phyloP scores from a whole-genome alignment of 2,329 filamentous ascomycete species.

The Fusarium sp. region DNA sequence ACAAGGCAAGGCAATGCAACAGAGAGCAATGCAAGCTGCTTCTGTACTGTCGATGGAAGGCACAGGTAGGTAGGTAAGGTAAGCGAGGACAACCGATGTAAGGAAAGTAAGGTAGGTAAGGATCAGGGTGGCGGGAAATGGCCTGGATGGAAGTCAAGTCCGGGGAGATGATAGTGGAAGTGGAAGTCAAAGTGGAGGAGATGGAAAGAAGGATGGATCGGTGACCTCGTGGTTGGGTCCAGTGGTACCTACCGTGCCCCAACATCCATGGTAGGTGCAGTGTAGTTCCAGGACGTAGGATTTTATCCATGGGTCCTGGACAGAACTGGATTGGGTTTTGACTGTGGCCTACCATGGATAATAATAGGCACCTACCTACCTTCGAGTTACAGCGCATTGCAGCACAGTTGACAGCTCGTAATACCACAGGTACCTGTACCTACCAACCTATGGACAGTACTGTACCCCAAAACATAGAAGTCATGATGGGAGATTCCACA shows the following conservation, averaged over 20 bases:
- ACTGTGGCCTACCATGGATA: conserved; percentile 4
- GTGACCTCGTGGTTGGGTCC: conserved; percentile 37
- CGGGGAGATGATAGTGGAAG: conserved; percentile 29
- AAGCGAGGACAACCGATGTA: conserved; percentile 7
- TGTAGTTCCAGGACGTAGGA: conserved; percentile 14
- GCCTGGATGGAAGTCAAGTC: conserved; percentile 33
- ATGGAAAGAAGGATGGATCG: conserved; percentile 22
- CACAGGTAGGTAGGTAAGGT: conserved; percentile 3
- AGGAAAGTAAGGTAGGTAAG: conserved; percentile 18
- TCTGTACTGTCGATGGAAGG: conserved; percentile 5
- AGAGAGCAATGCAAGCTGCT: background rate
- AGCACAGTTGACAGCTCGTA: background rate
- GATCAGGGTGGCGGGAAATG: conserved; percentile 41
- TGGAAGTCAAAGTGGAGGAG: conserved; percentile 30
- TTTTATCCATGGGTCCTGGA: conserved; percentile 18
- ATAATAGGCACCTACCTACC: background rate
- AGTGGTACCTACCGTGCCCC: conserved; percentile 26
- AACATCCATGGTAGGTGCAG: conserved; percentile 37
- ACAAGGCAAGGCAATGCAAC: conserved; percentile 3
- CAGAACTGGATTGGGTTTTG: background rate
- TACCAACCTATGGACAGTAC: no score
- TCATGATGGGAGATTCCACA: conserved; percentile 22
- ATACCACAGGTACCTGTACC: background rate
- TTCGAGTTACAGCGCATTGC: background rate
- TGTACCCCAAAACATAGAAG: conserved; percentile 9